phyloP scores from a whole-genome alignment of 305 asterid species.

The Rubia peregrina region DNA sequence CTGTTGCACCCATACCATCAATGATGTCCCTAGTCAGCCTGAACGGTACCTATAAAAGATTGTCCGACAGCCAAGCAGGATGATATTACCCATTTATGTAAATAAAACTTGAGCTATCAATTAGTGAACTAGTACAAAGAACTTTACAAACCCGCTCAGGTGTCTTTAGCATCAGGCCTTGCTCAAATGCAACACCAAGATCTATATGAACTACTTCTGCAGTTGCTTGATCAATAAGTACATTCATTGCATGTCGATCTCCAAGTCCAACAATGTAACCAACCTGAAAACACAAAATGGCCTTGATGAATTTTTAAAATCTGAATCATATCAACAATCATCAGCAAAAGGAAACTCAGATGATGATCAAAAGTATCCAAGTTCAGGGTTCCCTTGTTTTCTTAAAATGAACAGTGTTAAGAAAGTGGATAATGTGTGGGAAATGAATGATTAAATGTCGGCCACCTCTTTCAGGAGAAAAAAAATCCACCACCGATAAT shows the following conservation, averaged over 20 bases:
- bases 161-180: constrained; percentile 97
- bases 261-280: constrained; percentile 99
- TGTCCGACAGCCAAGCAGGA: constrained; percentile 14
- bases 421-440: neutral
- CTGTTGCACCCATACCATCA: constrained; percentile 98
- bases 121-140: constrained; percentile 16
- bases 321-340: neutral
- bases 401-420: neutral
- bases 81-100: neutral
- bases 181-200: constrained; percentile 99
- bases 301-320: neutral
- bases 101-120: neutral
- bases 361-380: neutral
- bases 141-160: constrained; percentile 75
- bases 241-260: constrained; percentile 93
- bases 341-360: neutral
- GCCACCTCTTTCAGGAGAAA: neutral
- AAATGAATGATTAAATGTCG: constrained; percentile 12
- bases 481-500: neutral
- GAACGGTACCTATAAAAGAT: constrained; percentile 67
- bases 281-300: constrained; percentile 42
- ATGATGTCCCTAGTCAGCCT: constrained; percentile 88
- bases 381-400: constrained; percentile 3
- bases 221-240: constrained; percentile 87
- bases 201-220: constrained; percentile 99